These are phyloP conservation scores for Huntiella savannae DNA, from an alignment of 2,329 filamentous ascomycete species.

Conservation along the genomic window DNA sequence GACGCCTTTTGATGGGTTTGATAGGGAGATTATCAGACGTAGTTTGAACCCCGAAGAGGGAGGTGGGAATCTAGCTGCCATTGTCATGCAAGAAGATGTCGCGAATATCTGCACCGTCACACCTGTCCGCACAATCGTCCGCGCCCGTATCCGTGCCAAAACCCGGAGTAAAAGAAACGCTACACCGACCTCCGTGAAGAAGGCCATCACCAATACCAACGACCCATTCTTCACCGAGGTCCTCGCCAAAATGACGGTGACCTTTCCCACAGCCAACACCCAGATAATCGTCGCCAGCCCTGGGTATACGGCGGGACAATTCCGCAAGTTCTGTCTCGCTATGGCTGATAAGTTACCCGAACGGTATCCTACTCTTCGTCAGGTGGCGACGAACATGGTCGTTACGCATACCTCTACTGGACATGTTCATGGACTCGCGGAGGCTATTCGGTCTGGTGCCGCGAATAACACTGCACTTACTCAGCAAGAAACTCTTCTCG, in stretches of 20 bases:
- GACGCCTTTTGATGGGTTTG: constrained; percentile 75
- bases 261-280: constrained; percentile 54
- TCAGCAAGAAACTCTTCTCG: constrained; percentile 58
- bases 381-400: constrained; percentile 40
- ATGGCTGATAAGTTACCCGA: constrained; percentile 20
- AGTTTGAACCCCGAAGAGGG: constrained; percentile 54
- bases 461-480: constrained; percentile 63
- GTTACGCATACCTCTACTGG: constrained; percentile 74
- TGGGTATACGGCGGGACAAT: constrained; percentile 67
- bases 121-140: constrained; percentile 57
- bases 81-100: constrained; percentile 81
- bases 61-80: constrained; percentile 66
- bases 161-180: constrained; percentile 37
- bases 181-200: constrained; percentile 20
- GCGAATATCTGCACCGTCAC: constrained; percentile 73
- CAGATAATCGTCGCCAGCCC: constrained; percentile 70
- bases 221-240: constrained; percentile 5
- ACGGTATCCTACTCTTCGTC: constrained; percentile 47
- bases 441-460: constrained; percentile 66
- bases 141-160: constrained; percentile 43
- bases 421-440: constrained; percentile 70
- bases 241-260: constrained; percentile 47
- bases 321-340: constrained; percentile 50
- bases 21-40: constrained; percentile 57
- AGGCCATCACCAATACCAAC: constrained; percentile 21